Evolutionary conservation across 768 basidiomycete species (phyloP).

Genomic region (Gymnopilus dilepis): DNA sequence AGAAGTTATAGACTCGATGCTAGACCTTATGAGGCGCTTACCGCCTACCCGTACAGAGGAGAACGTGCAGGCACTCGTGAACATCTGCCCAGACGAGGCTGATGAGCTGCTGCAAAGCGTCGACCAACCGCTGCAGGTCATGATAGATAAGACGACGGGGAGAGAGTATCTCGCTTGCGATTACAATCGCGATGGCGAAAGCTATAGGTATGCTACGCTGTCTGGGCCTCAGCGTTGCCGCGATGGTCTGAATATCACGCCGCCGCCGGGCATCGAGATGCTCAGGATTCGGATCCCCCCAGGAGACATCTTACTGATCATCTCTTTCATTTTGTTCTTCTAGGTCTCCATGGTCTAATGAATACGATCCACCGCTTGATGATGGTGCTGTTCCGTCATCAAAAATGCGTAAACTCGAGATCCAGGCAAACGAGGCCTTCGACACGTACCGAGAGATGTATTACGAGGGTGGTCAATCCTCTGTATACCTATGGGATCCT

Average conservation of each 20-base stretch:
- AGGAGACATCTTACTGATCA: not conserved
- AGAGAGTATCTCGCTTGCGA: slow-evolving; percentile 93
- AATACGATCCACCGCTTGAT: slow-evolving; percentile 88
- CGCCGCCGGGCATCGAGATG: not conserved
- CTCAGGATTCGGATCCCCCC: not conserved
- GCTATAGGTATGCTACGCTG: slow-evolving; percentile 72
- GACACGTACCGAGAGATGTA: slow-evolving; percentile 99
- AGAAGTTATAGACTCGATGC: slow-evolving; percentile 88
- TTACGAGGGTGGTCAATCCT: slow-evolving; percentile 97
- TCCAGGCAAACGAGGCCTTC: slow-evolving; percentile 94
- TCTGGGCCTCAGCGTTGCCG: not conserved
- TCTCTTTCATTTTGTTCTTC: slow-evolving; percentile 3
- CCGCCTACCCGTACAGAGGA: slow-evolving; percentile 89
- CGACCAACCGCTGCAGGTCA: slow-evolving; percentile 89
- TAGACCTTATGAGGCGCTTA: slow-evolving; percentile 95
- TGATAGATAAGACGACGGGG: slow-evolving; percentile 79
- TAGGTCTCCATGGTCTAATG: slow-evolving; percentile 99
- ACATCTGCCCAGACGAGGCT: slow-evolving; percentile 89
- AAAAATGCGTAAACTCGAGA: slow-evolving; percentile 89
- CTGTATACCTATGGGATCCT: slow-evolving; percentile 97
- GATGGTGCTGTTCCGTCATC: slow-evolving; percentile 88
- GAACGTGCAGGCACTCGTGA: slow-evolving; percentile 82
- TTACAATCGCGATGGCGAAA: slow-evolving; percentile 92
- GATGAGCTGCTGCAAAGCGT: slow-evolving; percentile 95
- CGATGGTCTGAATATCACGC: too few relatives aligned